phyloP scores from a whole-genome alignment of 495 filamentous ascomycete species.

The Polyplosphaeria fusca region DNA sequence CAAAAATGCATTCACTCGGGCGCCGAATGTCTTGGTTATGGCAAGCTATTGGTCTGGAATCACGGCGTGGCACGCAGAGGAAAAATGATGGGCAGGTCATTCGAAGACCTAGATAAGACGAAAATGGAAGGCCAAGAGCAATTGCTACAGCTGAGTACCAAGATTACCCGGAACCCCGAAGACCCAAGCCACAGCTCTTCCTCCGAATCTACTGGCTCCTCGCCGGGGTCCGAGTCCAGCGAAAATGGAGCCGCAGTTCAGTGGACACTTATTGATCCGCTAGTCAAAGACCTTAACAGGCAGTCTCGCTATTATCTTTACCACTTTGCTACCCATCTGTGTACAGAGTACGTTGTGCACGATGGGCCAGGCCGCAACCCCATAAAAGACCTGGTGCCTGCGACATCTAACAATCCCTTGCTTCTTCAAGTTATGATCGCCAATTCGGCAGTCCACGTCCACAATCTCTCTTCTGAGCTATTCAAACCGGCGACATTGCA shows the following conservation, averaged over 20 bases:
- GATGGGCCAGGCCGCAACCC: conserved; percentile 25
- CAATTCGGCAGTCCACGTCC: conserved; percentile 30
- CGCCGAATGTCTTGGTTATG: conserved; percentile 43
- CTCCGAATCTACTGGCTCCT: no score
- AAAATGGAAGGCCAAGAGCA: conserved; percentile 15
- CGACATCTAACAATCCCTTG: conserved; percentile 8
- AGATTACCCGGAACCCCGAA: not conserved
- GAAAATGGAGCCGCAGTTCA: not conserved
- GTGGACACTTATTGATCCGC: conserved; percentile 15
- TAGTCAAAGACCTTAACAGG: conserved; percentile 14
- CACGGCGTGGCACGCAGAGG: conserved; percentile 43
- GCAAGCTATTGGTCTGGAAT: conserved; percentile 44
- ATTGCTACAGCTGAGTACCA: not conserved
- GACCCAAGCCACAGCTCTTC: not conserved
- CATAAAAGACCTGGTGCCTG: conserved; percentile 28
- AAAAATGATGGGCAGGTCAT: conserved; percentile 48
- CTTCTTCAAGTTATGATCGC: conserved; percentile 30
- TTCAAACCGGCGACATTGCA: conserved; percentile 6
- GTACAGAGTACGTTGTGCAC: conserved; percentile 26
- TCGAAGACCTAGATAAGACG: conserved; percentile 9
- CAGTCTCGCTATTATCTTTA: conserved; percentile 23
- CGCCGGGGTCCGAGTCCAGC: not conserved
- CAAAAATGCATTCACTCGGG: conserved; percentile 40
- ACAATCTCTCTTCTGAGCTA: conserved; percentile 18
- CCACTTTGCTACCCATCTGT: conserved; percentile 27